Conservation (phyloP, 164 flowering plant genomes). For the Stephania japonica region DNA sequence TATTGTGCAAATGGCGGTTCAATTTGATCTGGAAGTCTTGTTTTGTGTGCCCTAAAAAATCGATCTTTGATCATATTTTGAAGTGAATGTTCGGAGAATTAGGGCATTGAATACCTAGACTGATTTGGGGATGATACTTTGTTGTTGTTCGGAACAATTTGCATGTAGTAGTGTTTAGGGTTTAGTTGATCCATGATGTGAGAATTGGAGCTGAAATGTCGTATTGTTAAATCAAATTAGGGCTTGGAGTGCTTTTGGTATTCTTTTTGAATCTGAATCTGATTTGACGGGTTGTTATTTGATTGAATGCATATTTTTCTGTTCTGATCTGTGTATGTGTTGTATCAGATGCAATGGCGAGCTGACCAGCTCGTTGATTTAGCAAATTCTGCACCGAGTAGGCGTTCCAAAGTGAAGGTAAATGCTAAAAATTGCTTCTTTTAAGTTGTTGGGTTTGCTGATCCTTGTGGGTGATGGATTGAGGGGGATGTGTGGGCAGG, state of each 20-base stretch:
- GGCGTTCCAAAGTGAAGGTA: conserved; percentile 83
- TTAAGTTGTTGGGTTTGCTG: background rate
- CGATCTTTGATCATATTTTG: background rate
- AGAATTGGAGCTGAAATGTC: background rate
- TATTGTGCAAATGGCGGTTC: background rate
- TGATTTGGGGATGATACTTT: too few species aligned
- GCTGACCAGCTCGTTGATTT: conserved; percentile 43
- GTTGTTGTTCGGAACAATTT: background rate
- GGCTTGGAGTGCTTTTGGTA: too few species aligned
- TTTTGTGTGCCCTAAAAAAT: background rate
- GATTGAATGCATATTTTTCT: background rate
- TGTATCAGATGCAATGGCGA: conserved; percentile 44
- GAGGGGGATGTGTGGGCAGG: conserved; percentile 37
- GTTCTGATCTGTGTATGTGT: conserved; percentile 11
- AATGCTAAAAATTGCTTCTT: background rate
- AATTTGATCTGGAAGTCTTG: background rate
- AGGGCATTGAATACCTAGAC: too few species aligned
- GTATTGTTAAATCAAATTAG: background rate
- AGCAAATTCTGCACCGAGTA: conserved; percentile 36
- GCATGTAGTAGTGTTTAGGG: background rate
- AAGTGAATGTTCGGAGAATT: background rate
- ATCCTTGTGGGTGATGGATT: background rate
- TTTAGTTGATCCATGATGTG: background rate
- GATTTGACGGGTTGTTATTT: background rate
- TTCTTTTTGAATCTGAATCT: background rate